These are phyloP conservation scores for Vickermania ingenoplastis DNA, from an alignment of 208 protist species.

Conservation along the genomic window DNA sequence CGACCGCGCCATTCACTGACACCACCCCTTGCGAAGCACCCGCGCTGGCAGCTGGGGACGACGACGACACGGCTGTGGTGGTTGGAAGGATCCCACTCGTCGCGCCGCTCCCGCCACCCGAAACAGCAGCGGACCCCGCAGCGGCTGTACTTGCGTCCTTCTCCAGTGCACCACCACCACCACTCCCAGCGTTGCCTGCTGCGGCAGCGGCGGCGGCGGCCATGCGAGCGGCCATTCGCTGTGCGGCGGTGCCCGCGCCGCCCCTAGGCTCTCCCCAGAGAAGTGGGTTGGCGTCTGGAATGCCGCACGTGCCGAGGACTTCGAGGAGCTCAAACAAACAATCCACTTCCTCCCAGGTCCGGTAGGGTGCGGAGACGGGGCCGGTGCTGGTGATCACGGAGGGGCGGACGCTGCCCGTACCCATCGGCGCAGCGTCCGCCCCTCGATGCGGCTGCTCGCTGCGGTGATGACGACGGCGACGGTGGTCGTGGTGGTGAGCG, in stretches of 20 bases:
- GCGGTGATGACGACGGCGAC: background rate
- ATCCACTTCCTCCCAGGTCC: background rate
- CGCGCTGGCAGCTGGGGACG: no score
- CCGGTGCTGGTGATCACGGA: background rate
- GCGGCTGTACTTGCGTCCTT: no score
- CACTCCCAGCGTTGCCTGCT: no score
- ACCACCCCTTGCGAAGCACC: no score
- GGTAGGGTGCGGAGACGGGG: background rate
- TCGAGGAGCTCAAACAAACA: background rate
- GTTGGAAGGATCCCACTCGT: no score
- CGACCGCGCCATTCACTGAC: no score
- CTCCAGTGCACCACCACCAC: no score
- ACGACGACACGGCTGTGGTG: no score
- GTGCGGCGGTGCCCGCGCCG: no score
- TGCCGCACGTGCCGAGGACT: background rate
- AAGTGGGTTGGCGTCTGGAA: background rate
- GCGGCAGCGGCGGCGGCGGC: background rate
- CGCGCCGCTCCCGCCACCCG: no score
- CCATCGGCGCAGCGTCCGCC: slow-evolving; percentile 1
- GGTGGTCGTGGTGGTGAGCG: background rate
- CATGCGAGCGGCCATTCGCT: background rate
- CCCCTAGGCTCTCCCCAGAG: background rate
- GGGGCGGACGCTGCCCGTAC: background rate
- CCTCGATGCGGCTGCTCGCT: background rate
- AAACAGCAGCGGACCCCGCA: no score